These are phyloP conservation scores for Nicotiana noctiflora DNA, from an alignment of 257 asterid species.

Conservation along the genomic window DNA sequence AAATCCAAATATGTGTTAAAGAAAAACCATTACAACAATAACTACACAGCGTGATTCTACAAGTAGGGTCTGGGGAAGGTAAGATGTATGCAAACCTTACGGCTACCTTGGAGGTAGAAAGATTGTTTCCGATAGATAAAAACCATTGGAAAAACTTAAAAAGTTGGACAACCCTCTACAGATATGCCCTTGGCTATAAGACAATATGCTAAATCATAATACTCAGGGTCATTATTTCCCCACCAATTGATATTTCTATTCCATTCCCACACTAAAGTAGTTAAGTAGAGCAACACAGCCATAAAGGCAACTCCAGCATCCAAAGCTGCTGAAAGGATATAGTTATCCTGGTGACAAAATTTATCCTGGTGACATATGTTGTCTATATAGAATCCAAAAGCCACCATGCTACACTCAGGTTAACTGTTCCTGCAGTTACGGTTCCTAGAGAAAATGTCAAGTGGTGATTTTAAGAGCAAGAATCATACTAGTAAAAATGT, in stretches of 20 bases:
- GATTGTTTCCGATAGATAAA: too few relatives aligned
- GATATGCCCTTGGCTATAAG: slow-evolving; percentile 66
- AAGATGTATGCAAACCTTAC: too few relatives aligned
- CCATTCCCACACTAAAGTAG: slow-evolving; percentile 46
- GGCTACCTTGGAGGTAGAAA: too few relatives aligned
- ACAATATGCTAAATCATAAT: slow-evolving; percentile 56
- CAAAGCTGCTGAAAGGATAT: slow-evolving; percentile 57
- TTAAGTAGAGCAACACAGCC: slow-evolving; percentile 55
- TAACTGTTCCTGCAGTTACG: slow-evolving; percentile 36
- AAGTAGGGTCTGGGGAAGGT: too few relatives aligned
- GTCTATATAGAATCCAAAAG: slow-evolving; percentile 24
- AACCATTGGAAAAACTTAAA: slow-evolving; percentile 1
- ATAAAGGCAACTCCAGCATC: slow-evolving; percentile 83
- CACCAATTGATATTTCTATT: slow-evolving; percentile 39
- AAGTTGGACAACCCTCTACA: slow-evolving; percentile 43
- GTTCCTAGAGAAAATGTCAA: slow-evolving; percentile 24
- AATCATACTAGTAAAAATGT: not conserved
- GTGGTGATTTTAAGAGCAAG: not conserved
- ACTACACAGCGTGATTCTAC: too few relatives aligned
- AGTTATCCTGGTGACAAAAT: slow-evolving; percentile 14
- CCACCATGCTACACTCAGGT: slow-evolving; percentile 42
- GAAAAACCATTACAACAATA: too few relatives aligned
- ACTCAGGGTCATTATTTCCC: slow-evolving; percentile 18
- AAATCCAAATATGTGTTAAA: too few relatives aligned
- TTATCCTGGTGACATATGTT: slow-evolving; percentile 29